Conservation (phyloP, 2,329 filamentous ascomycete genomes). For the Zasmidium citrigriseum region DNA sequence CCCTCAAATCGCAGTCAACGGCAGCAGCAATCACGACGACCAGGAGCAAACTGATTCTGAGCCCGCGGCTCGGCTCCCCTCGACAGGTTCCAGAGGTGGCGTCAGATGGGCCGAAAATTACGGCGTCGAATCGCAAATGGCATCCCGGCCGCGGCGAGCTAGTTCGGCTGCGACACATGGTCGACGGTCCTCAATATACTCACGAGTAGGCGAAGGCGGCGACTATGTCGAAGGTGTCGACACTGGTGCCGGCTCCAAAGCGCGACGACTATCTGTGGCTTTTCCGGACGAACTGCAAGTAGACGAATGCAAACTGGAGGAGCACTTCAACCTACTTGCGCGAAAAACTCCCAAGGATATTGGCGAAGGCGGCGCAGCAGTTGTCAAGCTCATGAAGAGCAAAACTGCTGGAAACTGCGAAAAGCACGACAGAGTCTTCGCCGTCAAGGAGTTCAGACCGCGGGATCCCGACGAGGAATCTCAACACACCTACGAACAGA, state of each 20-base stretch:
- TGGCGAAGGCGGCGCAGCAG: constrained; percentile 80
- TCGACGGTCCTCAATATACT: constrained; percentile 35
- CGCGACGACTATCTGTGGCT: constrained; percentile 34
- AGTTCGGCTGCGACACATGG: constrained; percentile 30
- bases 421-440: constrained; percentile 62
- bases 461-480: constrained; percentile 67
- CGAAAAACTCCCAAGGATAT: constrained; percentile 73
- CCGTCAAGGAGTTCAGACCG: constrained; percentile 84
- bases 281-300: constrained; percentile 33
- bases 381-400: constrained; percentile 76
- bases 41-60: constrained; percentile 11
- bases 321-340: constrained; percentile 61
- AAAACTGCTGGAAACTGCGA: constrained; percentile 57
- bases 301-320: constrained; percentile 46
- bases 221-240: constrained; percentile 32
- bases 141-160: constrained; percentile 22
- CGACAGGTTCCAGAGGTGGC: constrained; percentile 22
- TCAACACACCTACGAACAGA: constrained; percentile 75
- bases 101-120: constrained; percentile 25
- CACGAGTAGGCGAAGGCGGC: constrained; percentile 28
- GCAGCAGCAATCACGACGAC: constrained; percentile 13
- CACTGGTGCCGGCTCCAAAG: constrained; percentile 36
- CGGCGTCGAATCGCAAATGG: constrained; percentile 3
- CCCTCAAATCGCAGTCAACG: background rate
- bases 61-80: constrained; percentile 12